phyloP scores from a whole-genome alignment of 176 grass and related monocot species.

The Avena sativa region DNA sequence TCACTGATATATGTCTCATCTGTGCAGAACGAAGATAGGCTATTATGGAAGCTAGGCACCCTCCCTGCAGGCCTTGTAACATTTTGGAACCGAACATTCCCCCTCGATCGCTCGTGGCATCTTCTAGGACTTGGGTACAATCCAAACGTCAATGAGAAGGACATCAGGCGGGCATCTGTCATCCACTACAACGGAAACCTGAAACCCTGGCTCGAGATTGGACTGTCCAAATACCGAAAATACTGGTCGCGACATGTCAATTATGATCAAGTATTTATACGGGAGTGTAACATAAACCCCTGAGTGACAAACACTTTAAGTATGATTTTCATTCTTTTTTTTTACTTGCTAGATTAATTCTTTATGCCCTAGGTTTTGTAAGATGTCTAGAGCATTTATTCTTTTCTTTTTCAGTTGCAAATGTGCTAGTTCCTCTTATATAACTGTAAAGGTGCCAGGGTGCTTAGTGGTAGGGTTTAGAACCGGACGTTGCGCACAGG shows the following conservation, averaged over 20 bases:
- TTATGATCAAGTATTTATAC: constrained; percentile 68
- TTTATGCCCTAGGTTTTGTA: constrained; percentile 61
- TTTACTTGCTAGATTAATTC: constrained; percentile 49
- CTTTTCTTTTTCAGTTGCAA: constrained; percentile 50
- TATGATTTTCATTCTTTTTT: neutral
- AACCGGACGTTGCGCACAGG: neutral
- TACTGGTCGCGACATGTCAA: constrained; percentile 76
- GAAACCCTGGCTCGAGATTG: constrained; percentile 96
- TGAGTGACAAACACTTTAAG: constrained; percentile 37
- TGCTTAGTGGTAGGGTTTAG: constrained; percentile 47
- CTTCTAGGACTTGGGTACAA: constrained; percentile 87
- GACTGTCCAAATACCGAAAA: constrained; percentile 72
- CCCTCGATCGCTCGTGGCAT: constrained; percentile 77
- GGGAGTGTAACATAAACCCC: constrained; percentile 80
- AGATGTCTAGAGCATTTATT: constrained; percentile 44
- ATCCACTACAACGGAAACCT: constrained; percentile 96
- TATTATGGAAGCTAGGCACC: constrained; percentile 87
- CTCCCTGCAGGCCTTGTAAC: constrained; percentile 88
- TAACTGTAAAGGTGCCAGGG: constrained; percentile 41
- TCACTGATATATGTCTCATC: constrained; percentile 20
- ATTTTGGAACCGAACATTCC: constrained; percentile 79
- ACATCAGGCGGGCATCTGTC: constrained; percentile 66
- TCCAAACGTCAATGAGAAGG: constrained; percentile 70
- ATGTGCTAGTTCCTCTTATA: neutral
- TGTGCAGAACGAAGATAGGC: constrained; percentile 73